phyloP scores from a whole-genome alignment of 768 basidiomycete species.

The Mycena latifolia region DNA sequence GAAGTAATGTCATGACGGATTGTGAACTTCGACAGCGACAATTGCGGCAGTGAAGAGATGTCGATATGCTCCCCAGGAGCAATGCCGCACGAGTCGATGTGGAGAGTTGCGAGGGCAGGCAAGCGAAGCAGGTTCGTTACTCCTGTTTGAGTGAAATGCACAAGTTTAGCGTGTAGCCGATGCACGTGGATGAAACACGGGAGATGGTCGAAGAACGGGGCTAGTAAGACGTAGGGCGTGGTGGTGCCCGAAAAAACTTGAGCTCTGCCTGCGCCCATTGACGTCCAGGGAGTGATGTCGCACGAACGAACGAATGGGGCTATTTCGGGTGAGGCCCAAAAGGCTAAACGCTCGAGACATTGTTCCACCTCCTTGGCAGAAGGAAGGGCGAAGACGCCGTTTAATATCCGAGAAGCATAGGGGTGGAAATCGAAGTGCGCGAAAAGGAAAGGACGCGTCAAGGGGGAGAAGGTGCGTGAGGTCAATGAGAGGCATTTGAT shows the following conservation, averaged over 20 bases:
- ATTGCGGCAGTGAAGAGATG: neutral
- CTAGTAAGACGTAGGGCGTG: neutral
- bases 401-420: neutral
- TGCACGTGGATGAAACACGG: neutral
- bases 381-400: neutral
- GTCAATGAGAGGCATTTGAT: slow-evolving; percentile 1
- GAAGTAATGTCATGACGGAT: neutral
- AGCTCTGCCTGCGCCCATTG: no score
- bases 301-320: no score
- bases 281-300: no score
- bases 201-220: neutral
- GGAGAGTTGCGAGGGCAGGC: neutral
- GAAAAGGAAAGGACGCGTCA: slow-evolving; percentile 9
- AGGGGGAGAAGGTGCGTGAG: neutral
- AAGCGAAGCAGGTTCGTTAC: neutral
- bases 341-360: neutral
- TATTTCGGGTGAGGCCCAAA: slow-evolving; percentile 13
- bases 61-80: neutral
- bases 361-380: neutral
- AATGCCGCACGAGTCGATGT: neutral
- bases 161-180: neutral
- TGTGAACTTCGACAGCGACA: neutral
- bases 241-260: no score
- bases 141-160: neutral
- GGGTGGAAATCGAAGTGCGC: slow-evolving; percentile 15